Base-by-base conservation (phyloP, 495 filamentous ascomycete species). In the Daldinia grandis region DNA sequence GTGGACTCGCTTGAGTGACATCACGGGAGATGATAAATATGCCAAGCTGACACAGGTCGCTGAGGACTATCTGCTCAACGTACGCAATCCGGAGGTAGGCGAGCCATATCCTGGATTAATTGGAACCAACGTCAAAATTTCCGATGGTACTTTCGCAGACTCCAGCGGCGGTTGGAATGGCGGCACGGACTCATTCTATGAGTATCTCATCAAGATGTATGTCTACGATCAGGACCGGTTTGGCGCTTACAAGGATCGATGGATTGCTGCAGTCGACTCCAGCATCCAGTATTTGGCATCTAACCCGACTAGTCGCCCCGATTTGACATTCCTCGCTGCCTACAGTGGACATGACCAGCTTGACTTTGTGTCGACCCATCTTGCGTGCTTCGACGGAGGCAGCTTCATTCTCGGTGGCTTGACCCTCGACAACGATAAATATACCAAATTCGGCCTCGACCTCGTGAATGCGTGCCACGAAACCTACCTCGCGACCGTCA, bases 191-290 rank as follows among this genome's bases (percentile, higher is more conserved):
- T 91, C 88, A 25, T 95, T 89, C 81, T 97, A 97, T 78, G 93
- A 97, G 81, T 97, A 97, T 70, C 85, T 97, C 25, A 90, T 97
- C 77, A 97, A 97, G 84, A 95, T 95, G 92, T 96, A 90, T 72
- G 79, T 96, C 67, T 97, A 97, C 75, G 90, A 94, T 75, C 84
- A 90, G 10, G 60, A 78, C 35, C 86, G 88, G 8, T 96, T 91
- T 69, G 79, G 59, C 9, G 33, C 74, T 1, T 93, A 93, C 80
- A 85, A 82, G 63, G 89, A 93, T 68, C 86, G 89, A 62, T 97
- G 94, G 93, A 82, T 92, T 24, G 75, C 81, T 3, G 94, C 94
- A 5, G 92, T 89, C 21, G 89, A 96, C 65, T 93, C 91, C 2
- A 89, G 89, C 24, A 93, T 95, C 35, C 74, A 85, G 37, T 83